These are phyloP conservation scores for Solanum chaucha DNA, from an alignment of 257 asterid genomes.

Conservation along the genomic window DNA sequence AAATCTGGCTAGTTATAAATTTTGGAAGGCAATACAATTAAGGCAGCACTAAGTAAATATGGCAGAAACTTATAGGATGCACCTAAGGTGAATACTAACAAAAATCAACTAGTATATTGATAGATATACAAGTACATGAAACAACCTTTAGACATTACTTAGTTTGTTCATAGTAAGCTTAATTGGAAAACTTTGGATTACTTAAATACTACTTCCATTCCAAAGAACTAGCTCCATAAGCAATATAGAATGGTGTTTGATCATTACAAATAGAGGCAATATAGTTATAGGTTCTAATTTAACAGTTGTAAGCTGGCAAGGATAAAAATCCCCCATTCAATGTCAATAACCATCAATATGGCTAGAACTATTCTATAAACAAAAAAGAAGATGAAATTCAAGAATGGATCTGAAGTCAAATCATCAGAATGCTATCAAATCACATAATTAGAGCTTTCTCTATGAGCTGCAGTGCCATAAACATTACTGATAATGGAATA, in stretches of 20 bases:
- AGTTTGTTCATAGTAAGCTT: background rate
- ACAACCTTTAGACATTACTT: background rate
- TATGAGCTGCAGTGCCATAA: background rate
- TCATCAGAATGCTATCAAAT: background rate
- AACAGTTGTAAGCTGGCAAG: background rate
- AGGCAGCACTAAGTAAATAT: background rate
- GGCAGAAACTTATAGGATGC: background rate
- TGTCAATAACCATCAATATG: background rate
- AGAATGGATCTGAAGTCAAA: background rate
- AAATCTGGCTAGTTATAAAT: background rate
- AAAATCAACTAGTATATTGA: background rate
- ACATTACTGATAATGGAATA: background rate
- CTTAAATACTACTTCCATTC: background rate
- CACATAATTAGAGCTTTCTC: background rate
- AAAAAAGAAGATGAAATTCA: background rate
- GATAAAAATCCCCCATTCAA: background rate
- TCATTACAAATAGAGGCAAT: background rate
- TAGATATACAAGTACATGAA: background rate
- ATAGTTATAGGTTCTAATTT: background rate
- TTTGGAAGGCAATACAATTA: background rate
- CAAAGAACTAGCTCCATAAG: background rate
- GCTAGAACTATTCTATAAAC: background rate
- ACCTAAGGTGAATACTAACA: background rate
- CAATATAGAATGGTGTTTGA: background rate
- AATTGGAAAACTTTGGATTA: background rate